Evolutionary conservation across 768 basidiomycete genomes (phyloP), one percentile per base, ranked within the genome.

Genomic region (Panus rudis): DNA sequence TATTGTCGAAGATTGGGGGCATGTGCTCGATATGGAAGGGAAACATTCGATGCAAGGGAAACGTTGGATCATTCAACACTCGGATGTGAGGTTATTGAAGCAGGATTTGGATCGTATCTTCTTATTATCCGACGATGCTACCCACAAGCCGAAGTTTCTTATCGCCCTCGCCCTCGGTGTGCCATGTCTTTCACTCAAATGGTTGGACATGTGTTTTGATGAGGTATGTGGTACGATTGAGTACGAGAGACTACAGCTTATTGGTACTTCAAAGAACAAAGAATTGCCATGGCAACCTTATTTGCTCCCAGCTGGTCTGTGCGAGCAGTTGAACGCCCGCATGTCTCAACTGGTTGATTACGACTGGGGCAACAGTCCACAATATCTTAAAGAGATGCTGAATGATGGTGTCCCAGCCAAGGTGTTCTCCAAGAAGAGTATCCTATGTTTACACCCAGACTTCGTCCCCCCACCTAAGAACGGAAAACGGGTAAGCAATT

Each of bases 161-260:
- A 71, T 82, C 3, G 86, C 90, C 5, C 72, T 97, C 25, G 90
- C 87, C 0, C 66, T 92, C 30, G 92, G 92, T 10, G 79, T 96
- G 40, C 92, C 92, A 3, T 92, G 88, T 51, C 54, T 96, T 20
- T 73, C 71, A 1, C 58, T 70, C 4, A 63, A 69, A 10, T 92
- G 81, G 76, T 56, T 84, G 23, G 49, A 66, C 25, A 61, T 67
- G 20, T 66, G 64, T 10, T 54, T 69, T 14, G 47, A 58, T 10
- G 58, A 49, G 31, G 62, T 63, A 39, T n/a, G n/a, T n/a, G n/a
- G n/a, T n/a, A n/a, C n/a, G n/a, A n/a, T n/a, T n/a, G n/a, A n/a
- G n/a, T n/a, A n/a, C n/a, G n/a, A n/a, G n/a, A 44, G 58, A n/a
- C 28, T 30, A 10, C 28, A 10, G 28, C n/a, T 30, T 10, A 30